A percentile compares a stretch with the other conserved stretches of the same genome.
These are phyloP conservation scores for Saxispiralis lemnorum DNA, from an alignment of 495 filamentous ascomycete genomes.

Conservation along the genomic window DNA sequence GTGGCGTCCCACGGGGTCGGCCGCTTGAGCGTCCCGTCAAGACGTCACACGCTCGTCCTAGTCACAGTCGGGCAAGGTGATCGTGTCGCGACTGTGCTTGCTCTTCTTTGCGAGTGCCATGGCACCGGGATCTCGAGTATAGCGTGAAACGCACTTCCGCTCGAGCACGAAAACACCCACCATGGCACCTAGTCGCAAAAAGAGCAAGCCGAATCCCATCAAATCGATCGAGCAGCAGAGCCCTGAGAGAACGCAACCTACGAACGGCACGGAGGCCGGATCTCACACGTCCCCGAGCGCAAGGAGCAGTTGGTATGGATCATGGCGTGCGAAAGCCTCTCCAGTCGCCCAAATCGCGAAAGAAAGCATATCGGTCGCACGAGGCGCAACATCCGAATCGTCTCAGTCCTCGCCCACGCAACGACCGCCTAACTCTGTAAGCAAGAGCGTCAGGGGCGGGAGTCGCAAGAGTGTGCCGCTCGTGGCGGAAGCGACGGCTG, in stretches of 20 bases:
- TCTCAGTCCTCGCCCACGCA: conserved; percentile 4
- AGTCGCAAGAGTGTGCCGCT: conserved; percentile 22
- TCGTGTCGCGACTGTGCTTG: no score
- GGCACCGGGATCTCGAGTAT: no score
- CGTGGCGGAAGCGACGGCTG: conserved; percentile 21
- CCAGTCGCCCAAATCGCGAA: conserved; percentile 19
- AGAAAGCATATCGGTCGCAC: conserved; percentile 22
- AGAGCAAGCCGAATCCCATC: conserved; percentile 21
- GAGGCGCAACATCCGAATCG: conserved; percentile 20
- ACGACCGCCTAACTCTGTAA: conserved; percentile 9
- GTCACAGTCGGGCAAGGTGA: no score
- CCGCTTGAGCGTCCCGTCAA: no score
- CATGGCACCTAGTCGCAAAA: conserved; percentile 22
- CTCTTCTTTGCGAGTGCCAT: no score
- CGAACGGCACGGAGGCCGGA: background rate
- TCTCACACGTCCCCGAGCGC: background rate
- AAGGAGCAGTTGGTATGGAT: conserved; percentile 19
- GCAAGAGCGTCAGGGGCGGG: conserved; percentile 16
- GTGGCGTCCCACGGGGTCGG: no score
- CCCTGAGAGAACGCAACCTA: background rate
- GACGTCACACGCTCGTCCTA: no score
- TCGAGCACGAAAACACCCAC: no score
- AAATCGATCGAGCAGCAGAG: conserved; percentile 7
- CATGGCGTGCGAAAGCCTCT: conserved; percentile 24
- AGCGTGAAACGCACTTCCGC: no score